phyloP scores from a whole-genome alignment of 345 rosid species.

The Reutealis trisperma region DNA sequence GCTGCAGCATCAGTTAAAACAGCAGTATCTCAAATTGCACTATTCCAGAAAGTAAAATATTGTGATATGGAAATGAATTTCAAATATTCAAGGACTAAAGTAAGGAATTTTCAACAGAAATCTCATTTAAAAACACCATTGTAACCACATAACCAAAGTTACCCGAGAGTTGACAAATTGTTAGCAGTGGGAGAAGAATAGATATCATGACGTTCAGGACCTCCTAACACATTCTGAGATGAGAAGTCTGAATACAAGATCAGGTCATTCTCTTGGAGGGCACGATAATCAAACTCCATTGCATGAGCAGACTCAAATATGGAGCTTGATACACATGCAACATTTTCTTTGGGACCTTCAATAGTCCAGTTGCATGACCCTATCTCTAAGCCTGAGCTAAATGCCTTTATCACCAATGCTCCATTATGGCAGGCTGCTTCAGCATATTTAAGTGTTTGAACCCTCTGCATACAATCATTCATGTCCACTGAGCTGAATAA shows the following conservation, averaged over 20 bases:
- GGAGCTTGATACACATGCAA: conserved; percentile 62
- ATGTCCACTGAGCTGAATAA: conserved; percentile 65
- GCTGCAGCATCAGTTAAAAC: conserved; percentile 24
- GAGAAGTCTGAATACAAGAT: conserved; percentile 65
- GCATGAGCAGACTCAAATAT: conserved; percentile 59
- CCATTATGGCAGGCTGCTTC: conserved; percentile 87
- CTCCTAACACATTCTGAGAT: conserved; percentile 35
- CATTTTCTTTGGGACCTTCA: conserved; percentile 48
- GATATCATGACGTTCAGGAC: conserved; percentile 29
- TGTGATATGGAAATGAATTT: neutral
- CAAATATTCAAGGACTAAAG: neutral
- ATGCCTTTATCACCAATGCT: conserved; percentile 57
- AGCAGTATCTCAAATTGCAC: conserved; percentile 6
- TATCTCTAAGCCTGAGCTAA: conserved; percentile 84
- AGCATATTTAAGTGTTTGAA: conserved; percentile 61
- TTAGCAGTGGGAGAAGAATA: conserved; percentile 18
- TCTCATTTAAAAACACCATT: neutral
- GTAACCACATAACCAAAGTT: neutral
- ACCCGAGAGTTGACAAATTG: conserved; percentile 50
- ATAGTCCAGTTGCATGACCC: conserved; percentile 91
- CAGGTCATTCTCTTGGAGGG: conserved; percentile 56
- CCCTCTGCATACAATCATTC: conserved; percentile 62
- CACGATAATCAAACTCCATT: conserved; percentile 51
- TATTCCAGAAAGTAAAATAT: conserved; percentile 14
- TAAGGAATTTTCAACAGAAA: neutral